Base-by-base conservation (phyloP, 2,329 filamentous ascomycete genomes). In the Penicillium sp. region DNA sequence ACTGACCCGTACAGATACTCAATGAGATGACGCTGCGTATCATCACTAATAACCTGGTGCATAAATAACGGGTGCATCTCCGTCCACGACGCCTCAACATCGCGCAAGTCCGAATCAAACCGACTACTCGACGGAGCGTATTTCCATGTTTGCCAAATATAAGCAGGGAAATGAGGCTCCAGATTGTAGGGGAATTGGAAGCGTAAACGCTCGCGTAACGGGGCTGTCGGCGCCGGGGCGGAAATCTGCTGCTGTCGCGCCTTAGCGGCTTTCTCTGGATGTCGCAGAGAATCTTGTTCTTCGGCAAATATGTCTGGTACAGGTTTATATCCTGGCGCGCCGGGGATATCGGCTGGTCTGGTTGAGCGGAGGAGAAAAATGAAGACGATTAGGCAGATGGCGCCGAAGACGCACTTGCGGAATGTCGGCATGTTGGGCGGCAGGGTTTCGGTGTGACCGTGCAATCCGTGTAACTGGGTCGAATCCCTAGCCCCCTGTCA, bases 121-220 rank as follows among this genome's bases (percentile, higher is more conserved):
- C 89, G 81, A 44, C 84, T 80, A 18, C 90, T 88, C 1, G 86
- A 83, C 0, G 93, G 92, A 1, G 85, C 89, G 66, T 85, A 87
- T 73, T 95, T 97, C 94, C 94, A 99, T 12, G 94, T 99, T 80
- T 99, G 94, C 94, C 94, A 99, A 68, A 99, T 95, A 78, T 96
- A 97, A 50, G 91, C 92, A 3, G 94, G 94, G 72, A 97, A 97
- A 72, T 93, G 96, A 62, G 80, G 75, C 67, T 91, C 85, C 56
- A 93, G 81, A 66, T 96, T 89, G 79, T 97, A 99, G 17, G 92
- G 91, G 73, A 94, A 97, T 63, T 95, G 89, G 77, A 96, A 97
- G 46, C 87, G 87, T 51, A 99, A 84, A 75, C 94, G 83, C 58
- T 96, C 77, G 83, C 88, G 80, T 46, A 92, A 80, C 13, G 88